Evolutionary conservation across 768 basidiomycete species (phyloP).

Genomic region (Agaricus sinodeliciosus): DNA sequence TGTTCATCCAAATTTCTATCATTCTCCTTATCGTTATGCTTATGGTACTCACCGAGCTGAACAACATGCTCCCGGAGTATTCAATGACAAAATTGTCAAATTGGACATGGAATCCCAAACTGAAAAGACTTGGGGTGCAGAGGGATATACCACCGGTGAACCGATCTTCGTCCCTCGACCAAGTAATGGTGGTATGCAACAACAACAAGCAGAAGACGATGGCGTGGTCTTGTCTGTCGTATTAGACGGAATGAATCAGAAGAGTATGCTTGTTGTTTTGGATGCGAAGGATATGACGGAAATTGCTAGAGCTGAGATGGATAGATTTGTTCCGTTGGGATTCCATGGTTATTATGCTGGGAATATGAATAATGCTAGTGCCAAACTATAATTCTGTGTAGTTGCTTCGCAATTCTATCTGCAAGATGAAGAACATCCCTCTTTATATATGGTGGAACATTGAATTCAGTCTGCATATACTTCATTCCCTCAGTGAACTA

Average conservation of each 20-base stretch:
- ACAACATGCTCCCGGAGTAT: background rate
- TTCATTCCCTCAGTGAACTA: too few relatives aligned
- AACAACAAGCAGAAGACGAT: background rate
- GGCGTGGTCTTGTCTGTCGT: background rate
- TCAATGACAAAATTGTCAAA: conserved; percentile 5
- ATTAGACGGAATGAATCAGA: background rate
- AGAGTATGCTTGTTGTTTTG: conserved; percentile 4
- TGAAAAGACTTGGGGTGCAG: background rate
- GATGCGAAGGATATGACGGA: conserved; percentile 3
- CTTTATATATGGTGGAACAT: too few relatives aligned
- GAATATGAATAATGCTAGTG: background rate
- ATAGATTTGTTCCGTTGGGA: background rate
- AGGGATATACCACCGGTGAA: conserved; percentile 2
- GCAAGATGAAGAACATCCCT: too few relatives aligned
- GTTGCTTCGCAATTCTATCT: background rate
- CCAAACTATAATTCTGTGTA: too few relatives aligned
- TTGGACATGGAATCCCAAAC: background rate
- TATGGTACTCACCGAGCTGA: conserved; percentile 2
- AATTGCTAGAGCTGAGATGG: conserved; percentile 8
- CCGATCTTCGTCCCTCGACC: conserved; percentile 1
- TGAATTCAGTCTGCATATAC: too few relatives aligned
- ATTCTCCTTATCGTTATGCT: background rate
- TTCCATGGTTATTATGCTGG: background rate
- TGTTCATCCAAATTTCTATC: background rate
- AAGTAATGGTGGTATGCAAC: background rate